Evolutionary conservation across 352 stramenopile species (phyloP), one percentile per base, ranked within the genome.

Genomic region (Phytophthora citrophthora): DNA sequence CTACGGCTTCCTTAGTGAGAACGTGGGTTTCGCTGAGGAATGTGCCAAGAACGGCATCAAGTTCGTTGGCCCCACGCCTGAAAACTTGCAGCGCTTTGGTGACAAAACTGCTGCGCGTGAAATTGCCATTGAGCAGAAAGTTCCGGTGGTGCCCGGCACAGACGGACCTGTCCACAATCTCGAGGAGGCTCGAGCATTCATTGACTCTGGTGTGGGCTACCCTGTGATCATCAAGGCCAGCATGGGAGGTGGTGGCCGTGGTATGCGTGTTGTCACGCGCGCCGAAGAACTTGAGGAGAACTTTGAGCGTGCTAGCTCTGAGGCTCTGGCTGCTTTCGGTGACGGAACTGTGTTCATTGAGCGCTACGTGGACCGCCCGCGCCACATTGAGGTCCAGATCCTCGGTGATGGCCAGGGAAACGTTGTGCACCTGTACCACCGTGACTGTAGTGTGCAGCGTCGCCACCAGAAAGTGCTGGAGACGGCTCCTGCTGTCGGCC

Each of bases 221-320:
- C 97, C 97, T 0, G 96, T 99, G 29, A 98, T 99, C 68, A 98
- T 99, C 74, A 99, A 99, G 81, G 97, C 97, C n/a, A 94, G 90
- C 20, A 87, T 98, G 93, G 96, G 97, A 71, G 97, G 97, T 18
- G 97, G 97, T 46, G 97, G 97, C 9, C 96, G 97, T 64, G 97
- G 97, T 34, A 99, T 99, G 96, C 88, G 97, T 40, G 86, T 98
- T 43, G 94, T 98, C 18, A 86, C 78, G 38, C 77, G 46, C 15
- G 87, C 76, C 12, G 87, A 91, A 12, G 91, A 97, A 50, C 79
- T 98, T 10, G 89, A 87, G 4, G 83, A 96, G 56, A 96, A 93
- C 76, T 97, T 97, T 74, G 68, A 84, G 51, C 77, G 83, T 23
- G 90, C 91, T 26, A 95, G 80, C 29, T 93, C 81, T 0, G 91